Evolutionary conservation across 257 asterid genomes (phyloP).

Genomic region (Solanum piurae): DNA sequence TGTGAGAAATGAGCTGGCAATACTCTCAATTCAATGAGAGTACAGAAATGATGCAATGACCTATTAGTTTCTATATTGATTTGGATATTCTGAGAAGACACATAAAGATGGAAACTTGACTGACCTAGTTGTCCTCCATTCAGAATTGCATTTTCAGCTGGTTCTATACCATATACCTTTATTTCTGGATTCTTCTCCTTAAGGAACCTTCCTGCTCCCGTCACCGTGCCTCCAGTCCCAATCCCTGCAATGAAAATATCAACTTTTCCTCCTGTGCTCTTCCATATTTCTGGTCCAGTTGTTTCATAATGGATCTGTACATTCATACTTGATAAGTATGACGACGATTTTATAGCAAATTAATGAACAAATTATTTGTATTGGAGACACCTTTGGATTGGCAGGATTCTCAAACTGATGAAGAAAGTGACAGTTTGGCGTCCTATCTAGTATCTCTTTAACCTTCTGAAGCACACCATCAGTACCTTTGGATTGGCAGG

Average conservation of each 20-base stretch:
- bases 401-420: slow-evolving; percentile 33
- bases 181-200: slow-evolving; percentile 31
- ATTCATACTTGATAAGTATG: background rate
- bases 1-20: background rate
- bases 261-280: slow-evolving; percentile 22
- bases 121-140: slow-evolving; percentile 29
- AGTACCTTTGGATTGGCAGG: slow-evolving; percentile 32
- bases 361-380: background rate
- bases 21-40: background rate
- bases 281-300: slow-evolving; percentile 45
- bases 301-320: slow-evolving; percentile 33
- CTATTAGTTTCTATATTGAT: too few relatives aligned
- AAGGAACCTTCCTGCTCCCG: slow-evolving; percentile 37
- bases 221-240: slow-evolving; percentile 41
- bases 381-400: slow-evolving; percentile 27
- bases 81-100: background rate
- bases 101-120: background rate
- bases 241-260: slow-evolving; percentile 30
- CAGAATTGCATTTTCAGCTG: slow-evolving; percentile 31
- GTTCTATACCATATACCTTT: slow-evolving; percentile 34
- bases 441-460: slow-evolving; percentile 19
- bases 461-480: slow-evolving; percentile 9
- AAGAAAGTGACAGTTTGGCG: slow-evolving; percentile 21
- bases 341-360: background rate
- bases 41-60: too few relatives aligned